phyloP scores from a whole-genome alignment of 228 moss, liverwort and hornwort genomes.

The Sphagnum fallax region DNA sequence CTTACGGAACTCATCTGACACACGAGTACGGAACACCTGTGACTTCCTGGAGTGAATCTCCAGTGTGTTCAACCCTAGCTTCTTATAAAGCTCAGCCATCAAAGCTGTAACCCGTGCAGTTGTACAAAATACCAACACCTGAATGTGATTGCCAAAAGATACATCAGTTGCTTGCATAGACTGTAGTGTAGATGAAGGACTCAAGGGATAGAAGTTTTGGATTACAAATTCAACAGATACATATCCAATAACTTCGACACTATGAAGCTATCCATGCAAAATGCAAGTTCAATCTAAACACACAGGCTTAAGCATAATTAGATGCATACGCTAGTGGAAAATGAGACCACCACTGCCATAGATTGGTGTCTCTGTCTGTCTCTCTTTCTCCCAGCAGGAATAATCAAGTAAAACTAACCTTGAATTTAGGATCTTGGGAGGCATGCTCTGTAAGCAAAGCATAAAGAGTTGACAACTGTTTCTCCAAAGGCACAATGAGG shows the following conservation, averaged over 20 bases:
- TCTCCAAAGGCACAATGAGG: constrained; percentile 63
- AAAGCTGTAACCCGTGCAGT: constrained; percentile 78
- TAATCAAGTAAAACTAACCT: constrained; percentile 27
- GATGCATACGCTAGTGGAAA: no score
- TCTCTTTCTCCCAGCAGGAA: no score
- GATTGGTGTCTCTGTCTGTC: no score
- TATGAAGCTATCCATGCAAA: no score
- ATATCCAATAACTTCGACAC: no score
- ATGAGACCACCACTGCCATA: no score
- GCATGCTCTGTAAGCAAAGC: constrained; percentile 64
- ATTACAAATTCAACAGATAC: no score
- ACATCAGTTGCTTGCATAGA: neutral
- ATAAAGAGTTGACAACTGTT: constrained; percentile 56
- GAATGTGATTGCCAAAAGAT: neutral
- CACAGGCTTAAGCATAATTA: no score
- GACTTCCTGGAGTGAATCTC: constrained; percentile 93
- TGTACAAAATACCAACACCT: constrained; percentile 96
- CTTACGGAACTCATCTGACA: constrained; percentile 78
- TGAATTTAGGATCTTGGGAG: constrained; percentile 60
- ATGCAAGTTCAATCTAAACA: no score
- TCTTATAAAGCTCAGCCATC: constrained; percentile 72
- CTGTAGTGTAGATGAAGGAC: no score
- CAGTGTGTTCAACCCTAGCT: constrained; percentile 76
- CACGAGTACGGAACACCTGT: constrained; percentile 69
- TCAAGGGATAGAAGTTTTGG: no score